Conservation (phyloP, 2,329 filamentous ascomycete genomes). For the Arthroderma uncinatum region DNA sequence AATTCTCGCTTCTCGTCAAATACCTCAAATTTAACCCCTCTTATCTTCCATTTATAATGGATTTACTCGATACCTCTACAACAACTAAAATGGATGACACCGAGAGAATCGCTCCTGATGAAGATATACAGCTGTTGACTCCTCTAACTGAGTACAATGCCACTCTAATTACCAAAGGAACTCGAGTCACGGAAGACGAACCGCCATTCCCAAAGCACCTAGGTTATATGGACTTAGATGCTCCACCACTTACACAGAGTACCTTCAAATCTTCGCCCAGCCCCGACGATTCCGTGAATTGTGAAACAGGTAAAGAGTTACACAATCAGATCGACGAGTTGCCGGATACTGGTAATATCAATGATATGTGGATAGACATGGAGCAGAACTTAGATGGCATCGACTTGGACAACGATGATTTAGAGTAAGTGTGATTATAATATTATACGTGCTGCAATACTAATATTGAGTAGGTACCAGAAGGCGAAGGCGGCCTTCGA, state of each 20-base stretch:
- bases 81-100: neutral
- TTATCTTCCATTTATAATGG: neutral
- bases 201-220: no score
- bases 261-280: no score
- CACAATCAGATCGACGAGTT: neutral
- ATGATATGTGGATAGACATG: neutral
- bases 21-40: neutral
- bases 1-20: neutral
- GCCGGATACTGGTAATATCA: neutral
- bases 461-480: constrained; percentile 3
- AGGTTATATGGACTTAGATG: neutral
- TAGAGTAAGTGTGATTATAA: neutral
- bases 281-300: neutral
- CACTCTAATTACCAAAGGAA: neutral
- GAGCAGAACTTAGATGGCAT: neutral
- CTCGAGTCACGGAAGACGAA: neutral
- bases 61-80: neutral
- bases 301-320: neutral
- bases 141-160: neutral
- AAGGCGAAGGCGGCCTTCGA: constrained; percentile 5
- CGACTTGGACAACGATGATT: neutral
- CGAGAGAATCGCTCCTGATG: neutral
- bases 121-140: neutral
- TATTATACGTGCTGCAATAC: neutral
- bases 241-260: no score